Evolutionary conservation across 768 basidiomycete species (phyloP).

Genomic region (Naganishia kalamii): DNA sequence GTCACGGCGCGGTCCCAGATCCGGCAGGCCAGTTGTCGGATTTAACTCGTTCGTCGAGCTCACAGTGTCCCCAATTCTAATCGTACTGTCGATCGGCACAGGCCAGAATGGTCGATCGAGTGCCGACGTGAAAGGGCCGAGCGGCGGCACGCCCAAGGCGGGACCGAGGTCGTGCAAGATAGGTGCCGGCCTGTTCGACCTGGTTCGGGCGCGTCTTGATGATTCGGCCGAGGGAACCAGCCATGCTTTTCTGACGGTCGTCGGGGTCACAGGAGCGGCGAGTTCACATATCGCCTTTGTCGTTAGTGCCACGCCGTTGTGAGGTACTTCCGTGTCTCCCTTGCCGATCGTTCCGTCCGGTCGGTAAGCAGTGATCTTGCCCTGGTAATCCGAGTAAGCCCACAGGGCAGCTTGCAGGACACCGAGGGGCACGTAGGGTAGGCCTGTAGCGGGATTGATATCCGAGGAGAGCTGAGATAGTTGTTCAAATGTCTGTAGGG

Average conservation of each 20-base stretch:
- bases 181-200: background rate
- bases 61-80: constrained; percentile 65
- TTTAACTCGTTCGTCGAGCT: background rate
- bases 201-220: background rate
- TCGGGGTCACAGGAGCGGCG: background rate
- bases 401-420: constrained; percentile 73
- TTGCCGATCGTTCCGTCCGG: constrained; percentile 16
- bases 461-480: constrained; percentile 68
- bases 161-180: background rate
- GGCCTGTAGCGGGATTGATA: constrained; percentile 63
- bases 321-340: too few species aligned
- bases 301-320: constrained; percentile 57
- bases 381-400: constrained; percentile 48
- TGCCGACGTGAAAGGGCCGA: background rate
- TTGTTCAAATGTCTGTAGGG: constrained; percentile 67
- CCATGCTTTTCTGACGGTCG: background rate
- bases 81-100: constrained; percentile 62
- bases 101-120: constrained; percentile 55
- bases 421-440: constrained; percentile 62
- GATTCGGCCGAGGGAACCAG: too few species aligned
- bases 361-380: constrained; percentile 29
- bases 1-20: constrained; percentile 36
- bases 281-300: constrained; percentile 53
- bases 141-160: background rate
- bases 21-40: constrained; percentile 29